phyloP scores from a whole-genome alignment of 169 alveolate species.

The Nephromyces sp. region DNA sequence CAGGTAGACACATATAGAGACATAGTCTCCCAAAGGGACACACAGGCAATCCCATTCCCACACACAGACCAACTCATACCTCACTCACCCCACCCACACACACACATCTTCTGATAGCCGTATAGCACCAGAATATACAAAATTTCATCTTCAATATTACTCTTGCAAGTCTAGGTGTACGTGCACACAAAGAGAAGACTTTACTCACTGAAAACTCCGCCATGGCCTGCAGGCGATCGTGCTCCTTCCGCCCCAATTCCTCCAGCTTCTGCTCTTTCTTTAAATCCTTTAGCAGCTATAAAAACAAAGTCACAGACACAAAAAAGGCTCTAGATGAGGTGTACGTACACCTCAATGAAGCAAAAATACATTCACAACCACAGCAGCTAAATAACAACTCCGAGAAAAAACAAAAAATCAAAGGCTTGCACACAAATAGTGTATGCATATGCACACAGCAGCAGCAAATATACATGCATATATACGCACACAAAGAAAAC shows the following conservation, averaged over 20 bases:
- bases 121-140: background rate
- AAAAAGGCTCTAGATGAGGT: background rate
- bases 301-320: background rate
- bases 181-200: background rate
- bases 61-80: too few relatives aligned
- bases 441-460: too few relatives aligned
- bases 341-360: background rate
- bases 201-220: conserved; percentile 1
- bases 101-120: background rate
- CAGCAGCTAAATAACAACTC: background rate
- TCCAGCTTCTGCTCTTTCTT: background rate
- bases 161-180: background rate
- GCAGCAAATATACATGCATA: too few relatives aligned
- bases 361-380: background rate
- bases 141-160: background rate
- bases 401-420: background rate
- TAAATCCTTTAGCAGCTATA: background rate
- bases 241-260: background rate
- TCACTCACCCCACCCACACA: too few relatives aligned
- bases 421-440: too few relatives aligned
- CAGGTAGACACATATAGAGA: too few relatives aligned
- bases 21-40: background rate
- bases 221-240: background rate
- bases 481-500: too few relatives aligned
- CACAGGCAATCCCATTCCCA: background rate